These are phyloP conservation scores for Sisymbrium irio DNA, from an alignment of 345 rosid species.

Conservation along the genomic window DNA sequence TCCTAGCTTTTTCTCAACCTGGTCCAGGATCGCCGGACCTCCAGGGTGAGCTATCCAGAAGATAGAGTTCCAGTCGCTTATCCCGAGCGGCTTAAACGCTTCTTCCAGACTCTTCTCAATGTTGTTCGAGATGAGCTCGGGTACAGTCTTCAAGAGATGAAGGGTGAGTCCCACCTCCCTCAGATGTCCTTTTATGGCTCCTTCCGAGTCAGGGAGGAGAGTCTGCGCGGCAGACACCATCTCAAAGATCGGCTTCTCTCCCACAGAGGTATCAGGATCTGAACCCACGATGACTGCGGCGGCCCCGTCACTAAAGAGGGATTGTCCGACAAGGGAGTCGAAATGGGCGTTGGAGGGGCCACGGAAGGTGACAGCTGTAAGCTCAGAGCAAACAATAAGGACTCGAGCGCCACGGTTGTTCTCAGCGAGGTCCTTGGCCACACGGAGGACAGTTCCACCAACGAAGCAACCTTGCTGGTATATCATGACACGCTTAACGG, in stretches of 20 bases:
- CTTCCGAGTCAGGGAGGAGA: no score
- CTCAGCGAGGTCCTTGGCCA: slow-evolving; percentile 80
- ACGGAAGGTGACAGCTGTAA: slow-evolving; percentile 71
- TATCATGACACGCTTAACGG: slow-evolving; percentile 71
- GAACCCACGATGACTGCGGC: slow-evolving; percentile 67
- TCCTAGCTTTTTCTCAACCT: slow-evolving; percentile 51
- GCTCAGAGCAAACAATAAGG: slow-evolving; percentile 69
- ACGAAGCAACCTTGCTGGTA: slow-evolving; percentile 70
- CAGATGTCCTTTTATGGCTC: no score
- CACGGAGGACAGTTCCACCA: slow-evolving; percentile 72
- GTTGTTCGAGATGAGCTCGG: no score
- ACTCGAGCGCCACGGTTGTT: slow-evolving; percentile 74
- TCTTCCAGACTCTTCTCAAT: slow-evolving; percentile 39
- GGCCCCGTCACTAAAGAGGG: slow-evolving; percentile 64
- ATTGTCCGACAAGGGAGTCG: slow-evolving; percentile 64
- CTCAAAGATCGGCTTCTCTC: no score
- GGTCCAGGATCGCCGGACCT: slow-evolving; percentile 63
- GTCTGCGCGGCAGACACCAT: no score
- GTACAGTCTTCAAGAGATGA: no score
- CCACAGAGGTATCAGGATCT: slow-evolving; percentile 33
- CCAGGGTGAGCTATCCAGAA: slow-evolving; percentile 85
- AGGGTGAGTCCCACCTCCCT: no score
- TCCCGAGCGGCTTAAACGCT: slow-evolving; percentile 63
- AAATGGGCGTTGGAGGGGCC: slow-evolving; percentile 64
- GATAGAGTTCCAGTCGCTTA: slow-evolving; percentile 70